Conservation (phyloP, 805 yeast species). For the Metschnikowia baotianmanensis region DNA sequence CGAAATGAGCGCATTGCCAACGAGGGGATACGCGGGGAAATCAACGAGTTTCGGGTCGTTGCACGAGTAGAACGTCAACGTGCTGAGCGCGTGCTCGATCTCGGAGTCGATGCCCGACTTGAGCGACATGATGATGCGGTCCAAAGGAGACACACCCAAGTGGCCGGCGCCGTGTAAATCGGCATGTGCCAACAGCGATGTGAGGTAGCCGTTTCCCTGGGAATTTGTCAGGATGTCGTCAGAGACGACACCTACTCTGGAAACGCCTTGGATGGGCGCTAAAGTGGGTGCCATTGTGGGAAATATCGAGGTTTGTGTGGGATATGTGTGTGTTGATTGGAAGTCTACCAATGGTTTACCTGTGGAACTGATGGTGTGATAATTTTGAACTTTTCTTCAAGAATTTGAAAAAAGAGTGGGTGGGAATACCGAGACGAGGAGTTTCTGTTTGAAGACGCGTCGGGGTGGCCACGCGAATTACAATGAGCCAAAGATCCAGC, state of each 20-base stretch:
- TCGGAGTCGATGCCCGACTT: slow-evolving; percentile 63
- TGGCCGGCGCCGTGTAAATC: slow-evolving; percentile 27
- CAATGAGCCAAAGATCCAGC: too few relatives aligned
- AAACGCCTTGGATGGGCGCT: slow-evolving; percentile 17
- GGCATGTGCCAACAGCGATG: slow-evolving; percentile 11
- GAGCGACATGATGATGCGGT: slow-evolving; percentile 69
- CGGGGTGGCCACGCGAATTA: too few relatives aligned
- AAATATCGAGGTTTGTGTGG: too few relatives aligned
- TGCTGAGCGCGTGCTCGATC: slow-evolving; percentile 66
- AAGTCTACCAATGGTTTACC: too few relatives aligned
- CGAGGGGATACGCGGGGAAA: slow-evolving; percentile 41
- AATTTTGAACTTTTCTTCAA: too few relatives aligned
- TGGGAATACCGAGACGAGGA: too few relatives aligned
- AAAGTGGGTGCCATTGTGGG: slow-evolving; percentile 18
- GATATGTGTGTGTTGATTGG: too few relatives aligned
- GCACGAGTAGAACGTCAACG: slow-evolving; percentile 48
- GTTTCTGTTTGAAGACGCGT: too few relatives aligned
- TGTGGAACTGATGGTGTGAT: too few relatives aligned
- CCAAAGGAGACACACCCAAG: slow-evolving; percentile 61
- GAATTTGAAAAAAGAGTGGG: too few relatives aligned
- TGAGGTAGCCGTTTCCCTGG: slow-evolving; percentile 15
- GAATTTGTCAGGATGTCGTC: slow-evolving; percentile 10
- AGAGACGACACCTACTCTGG: slow-evolving; percentile 13
- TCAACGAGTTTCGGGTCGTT: slow-evolving; percentile 49
- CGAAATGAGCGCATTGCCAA: slow-evolving; percentile 42